Base-by-base conservation (phyloP, 164 flowering plant species). In the Vitis labrusca region DNA sequence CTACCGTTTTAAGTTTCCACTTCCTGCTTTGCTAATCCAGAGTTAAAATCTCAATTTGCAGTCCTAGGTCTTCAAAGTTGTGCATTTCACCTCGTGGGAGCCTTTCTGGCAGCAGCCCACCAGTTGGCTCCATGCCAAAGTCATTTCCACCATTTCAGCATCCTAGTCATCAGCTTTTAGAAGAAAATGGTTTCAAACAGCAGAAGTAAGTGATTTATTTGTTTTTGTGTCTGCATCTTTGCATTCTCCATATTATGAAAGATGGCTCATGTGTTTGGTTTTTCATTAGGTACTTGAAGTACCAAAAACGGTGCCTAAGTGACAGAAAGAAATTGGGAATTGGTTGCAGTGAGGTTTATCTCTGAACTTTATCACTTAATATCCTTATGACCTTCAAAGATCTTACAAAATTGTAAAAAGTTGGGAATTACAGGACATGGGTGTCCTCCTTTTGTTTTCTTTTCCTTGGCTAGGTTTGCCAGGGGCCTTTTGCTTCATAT, bases 321-420 rank as follows among this genome's bases (percentile, higher is more conserved):
- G 98, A 95, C 13, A 82, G 98, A 58, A 93, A 89, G 85, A 95
- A 84, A 75, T 53, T 85, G 75, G 98, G 99, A 54, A 80, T 91
- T 63, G 99, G 99, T 71, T 91, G 98, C 84, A 95, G 99, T 77
- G 94, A 95, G 99, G 99, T 93, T 48, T 14, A 14, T 66, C n/a
- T 72, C 72, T 52, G 13, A 54, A 66, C 27, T 56, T 51, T 37
- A 37, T 37, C 7, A 3, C 44, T 23, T 37, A 37, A 37, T 6
- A 3, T 37, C 44, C 5, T 37, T 37, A 37, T 37, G 6, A 6
- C 44, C 44, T 37, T 37, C 5, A 37, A 37, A 37, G 44, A 37
- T 37, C 44, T 37, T 37, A 37, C 7, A 37, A 6, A 37, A 37
- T 37, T 37, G 44, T 37, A 3, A 6, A 37, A 37, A 37, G 27